phyloP scores from a whole-genome alignment of 1,139 yeast genomes.

The Spathaspora jeffriesii region DNA sequence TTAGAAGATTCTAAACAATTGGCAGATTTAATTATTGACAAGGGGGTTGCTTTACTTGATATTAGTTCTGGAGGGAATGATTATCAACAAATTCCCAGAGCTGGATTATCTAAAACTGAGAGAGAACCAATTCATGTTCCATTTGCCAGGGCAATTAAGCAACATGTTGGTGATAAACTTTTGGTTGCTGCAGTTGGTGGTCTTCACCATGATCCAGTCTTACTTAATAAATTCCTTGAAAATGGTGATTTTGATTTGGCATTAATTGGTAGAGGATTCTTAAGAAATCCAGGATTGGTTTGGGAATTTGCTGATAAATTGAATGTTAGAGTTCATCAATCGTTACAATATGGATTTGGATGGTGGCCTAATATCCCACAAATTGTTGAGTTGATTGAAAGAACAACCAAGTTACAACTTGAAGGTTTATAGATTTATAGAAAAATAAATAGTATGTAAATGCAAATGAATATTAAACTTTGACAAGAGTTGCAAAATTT shows the following conservation, averaged over 20 bases:
- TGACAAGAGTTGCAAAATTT: too few relatives aligned
- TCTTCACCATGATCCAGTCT: conserved; percentile 25
- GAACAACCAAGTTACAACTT: conserved; percentile 7
- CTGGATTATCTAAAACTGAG: conserved; percentile 10
- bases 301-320: conserved; percentile 52
- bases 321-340: conserved; percentile 38
- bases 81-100: conserved; percentile 28
- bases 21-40: conserved; percentile 37
- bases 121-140: conserved; percentile 29
- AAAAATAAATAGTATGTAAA: not conserved
- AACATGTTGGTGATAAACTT: conserved; percentile 40
- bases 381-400: conserved; percentile 14
- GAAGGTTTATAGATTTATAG: not conserved
- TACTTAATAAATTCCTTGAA: conserved; percentile 41
- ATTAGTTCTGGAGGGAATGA: conserved; percentile 56
- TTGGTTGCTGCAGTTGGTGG: conserved; percentile 51
- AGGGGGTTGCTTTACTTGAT: conserved; percentile 55
- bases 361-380: conserved; percentile 18
- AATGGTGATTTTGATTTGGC: conserved; percentile 46
- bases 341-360: conserved; percentile 34
- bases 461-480: not conserved
- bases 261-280: conserved; percentile 44
- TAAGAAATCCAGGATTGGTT: conserved; percentile 50
- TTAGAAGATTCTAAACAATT: conserved; percentile 47
- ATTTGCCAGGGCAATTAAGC: conserved; percentile 42